A percentile compares a stretch with the other conserved stretches of the same genome.
Evolutionary conservation across 441 rosid species (phyloP).

Genomic region (California macrophylla): DNA sequence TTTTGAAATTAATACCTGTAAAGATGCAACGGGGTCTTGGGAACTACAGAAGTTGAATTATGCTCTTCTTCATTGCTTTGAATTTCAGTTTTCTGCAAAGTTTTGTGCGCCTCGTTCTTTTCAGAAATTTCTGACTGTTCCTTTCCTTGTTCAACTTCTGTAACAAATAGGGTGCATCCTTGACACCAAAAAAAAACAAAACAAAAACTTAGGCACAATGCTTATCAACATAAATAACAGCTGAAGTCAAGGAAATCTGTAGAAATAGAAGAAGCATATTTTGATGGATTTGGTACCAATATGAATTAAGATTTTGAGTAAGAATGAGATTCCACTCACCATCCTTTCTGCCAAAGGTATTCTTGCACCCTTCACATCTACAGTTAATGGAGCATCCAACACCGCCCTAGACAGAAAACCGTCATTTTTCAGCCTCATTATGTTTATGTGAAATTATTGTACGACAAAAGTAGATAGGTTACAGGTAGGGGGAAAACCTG

Average conservation of each 20-base stretch:
- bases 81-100: conserved; percentile 33
- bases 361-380: conserved; percentile 96
- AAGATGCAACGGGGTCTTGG: conserved; percentile 52
- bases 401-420: conserved; percentile 56
- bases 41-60: conserved; percentile 41
- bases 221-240: neutral
- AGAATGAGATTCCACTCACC: conserved; percentile 36
- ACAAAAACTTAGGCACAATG: neutral
- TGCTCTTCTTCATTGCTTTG: conserved; percentile 54
- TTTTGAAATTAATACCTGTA: conserved; percentile 41
- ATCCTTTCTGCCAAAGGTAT: conserved; percentile 77
- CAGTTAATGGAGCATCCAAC: conserved; percentile 96
- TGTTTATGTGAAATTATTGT: conserved; percentile 12
- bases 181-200: neutral
- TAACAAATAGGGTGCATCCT: neutral
- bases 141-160: conserved; percentile 42
- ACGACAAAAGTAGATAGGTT: conserved; percentile 4
- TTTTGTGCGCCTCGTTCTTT: conserved; percentile 31
- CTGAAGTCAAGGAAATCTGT: too few relatives aligned
- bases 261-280: neutral
- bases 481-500: conserved; percentile 47
- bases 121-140: conserved; percentile 53
- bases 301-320: neutral
- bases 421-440: conserved; percentile 16
- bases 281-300: neutral